Conservation (phyloP, 2,329 filamentous ascomycete species). For the Ceratocystis harringtonii region DNA sequence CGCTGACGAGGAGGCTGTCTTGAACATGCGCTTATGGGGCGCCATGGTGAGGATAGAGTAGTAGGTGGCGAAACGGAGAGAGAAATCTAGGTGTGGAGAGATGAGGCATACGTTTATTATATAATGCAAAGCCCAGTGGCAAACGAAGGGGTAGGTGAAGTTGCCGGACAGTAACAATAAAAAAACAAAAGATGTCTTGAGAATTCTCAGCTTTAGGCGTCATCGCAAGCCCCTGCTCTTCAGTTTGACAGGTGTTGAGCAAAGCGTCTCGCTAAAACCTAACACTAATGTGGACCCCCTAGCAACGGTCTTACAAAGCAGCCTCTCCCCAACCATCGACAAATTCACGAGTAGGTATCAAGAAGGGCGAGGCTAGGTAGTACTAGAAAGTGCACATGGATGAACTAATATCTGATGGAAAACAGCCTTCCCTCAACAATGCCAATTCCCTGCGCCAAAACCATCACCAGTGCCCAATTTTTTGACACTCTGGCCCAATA, state of each 20-base stretch:
- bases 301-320: background rate
- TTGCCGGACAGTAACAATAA: background rate
- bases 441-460: background rate
- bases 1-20: background rate
- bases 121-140: background rate
- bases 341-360: too few relatives aligned
- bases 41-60: constrained; percentile 20
- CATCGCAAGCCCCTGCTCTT: background rate
- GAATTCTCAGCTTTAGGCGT: background rate
- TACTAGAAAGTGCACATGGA: too few relatives aligned
- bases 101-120: constrained; percentile 7
- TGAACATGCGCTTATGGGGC: constrained; percentile 16
- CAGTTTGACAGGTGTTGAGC: constrained; percentile 5
- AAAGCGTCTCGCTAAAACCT: background rate
- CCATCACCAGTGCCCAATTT: constrained; percentile 9
- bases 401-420: too few relatives aligned
- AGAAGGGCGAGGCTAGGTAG: too few relatives aligned
- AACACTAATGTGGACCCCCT: background rate
- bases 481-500: constrained; percentile 9
- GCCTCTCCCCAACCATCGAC: background rate
- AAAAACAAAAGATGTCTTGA: background rate
- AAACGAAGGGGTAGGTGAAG: background rate
- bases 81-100: constrained; percentile 7
- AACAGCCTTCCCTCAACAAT: background rate
- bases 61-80: constrained; percentile 1